A percentile compares a stretch with the other conserved stretches of the same genome.
phyloP scores from a whole-genome alignment of 139 green algal species.

The Closterium sp. region DNA sequence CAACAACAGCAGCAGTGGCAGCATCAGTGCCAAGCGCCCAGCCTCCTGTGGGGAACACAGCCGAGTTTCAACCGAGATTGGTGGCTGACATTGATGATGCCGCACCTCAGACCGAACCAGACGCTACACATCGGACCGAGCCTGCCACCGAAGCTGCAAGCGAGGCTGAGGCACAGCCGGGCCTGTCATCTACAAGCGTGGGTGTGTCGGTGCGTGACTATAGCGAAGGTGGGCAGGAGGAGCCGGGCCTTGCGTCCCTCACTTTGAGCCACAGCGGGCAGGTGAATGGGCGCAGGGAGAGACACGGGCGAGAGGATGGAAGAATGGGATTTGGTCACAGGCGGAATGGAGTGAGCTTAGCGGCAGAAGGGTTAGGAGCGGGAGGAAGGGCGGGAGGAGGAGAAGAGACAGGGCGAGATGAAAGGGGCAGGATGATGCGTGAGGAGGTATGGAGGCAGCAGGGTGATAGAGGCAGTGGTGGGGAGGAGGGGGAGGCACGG shows the following conservation, averaged over 20 bases:
- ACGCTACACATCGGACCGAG: background rate
- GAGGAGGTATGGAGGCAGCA: background rate
- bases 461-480: background rate
- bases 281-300: background rate
- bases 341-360: background rate
- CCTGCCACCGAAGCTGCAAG: background rate
- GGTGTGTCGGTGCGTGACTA: background rate
- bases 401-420: too few relatives aligned
- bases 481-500: background rate
- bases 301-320: background rate
- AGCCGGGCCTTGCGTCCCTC: background rate
- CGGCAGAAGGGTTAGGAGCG: background rate
- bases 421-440: background rate
- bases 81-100: background rate
- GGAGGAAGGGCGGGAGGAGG: background rate
- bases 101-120: background rate
- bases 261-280: background rate
- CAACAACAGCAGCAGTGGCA: background rate
- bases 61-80: background rate
- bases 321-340: background rate
- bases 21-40: background rate
- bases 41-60: background rate
- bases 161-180: background rate
- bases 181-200: background rate
- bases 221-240: background rate